Conservation (phyloP, 2,329 filamentous ascomycete species). For the Arthrobotrys conoides region DNA sequence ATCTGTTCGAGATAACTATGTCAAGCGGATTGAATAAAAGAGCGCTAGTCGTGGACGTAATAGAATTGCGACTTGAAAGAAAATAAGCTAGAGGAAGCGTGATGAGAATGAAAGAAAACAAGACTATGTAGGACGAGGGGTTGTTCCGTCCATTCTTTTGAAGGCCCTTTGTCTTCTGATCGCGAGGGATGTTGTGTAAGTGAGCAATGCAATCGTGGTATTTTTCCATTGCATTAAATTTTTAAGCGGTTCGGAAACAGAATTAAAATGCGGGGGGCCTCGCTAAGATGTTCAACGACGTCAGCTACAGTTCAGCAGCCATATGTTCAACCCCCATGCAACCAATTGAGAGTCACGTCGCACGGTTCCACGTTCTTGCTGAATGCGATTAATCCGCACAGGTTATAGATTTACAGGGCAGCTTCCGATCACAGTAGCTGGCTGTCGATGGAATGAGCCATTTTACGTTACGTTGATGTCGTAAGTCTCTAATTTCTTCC, state of each 20-base stretch:
- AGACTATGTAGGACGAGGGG: constrained; percentile 17
- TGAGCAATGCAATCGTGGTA: constrained; percentile 32
- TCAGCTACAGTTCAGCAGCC: constrained; percentile 26
- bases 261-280: constrained; percentile 37
- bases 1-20: neutral
- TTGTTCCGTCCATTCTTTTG: constrained; percentile 29
- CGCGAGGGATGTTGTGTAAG: constrained; percentile 12
- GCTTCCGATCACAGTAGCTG: neutral
- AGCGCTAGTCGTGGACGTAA: constrained; percentile 1
- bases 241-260: constrained; percentile 30
- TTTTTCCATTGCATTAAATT: constrained; percentile 4
- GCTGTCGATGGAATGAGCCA: constrained; percentile 1
- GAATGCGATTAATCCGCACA: too few relatives aligned
- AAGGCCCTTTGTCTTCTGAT: constrained; percentile 5
- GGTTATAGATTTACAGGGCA: too few relatives aligned
- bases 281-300: constrained; percentile 29
- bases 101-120: neutral
- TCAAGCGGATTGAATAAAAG: constrained; percentile 5
- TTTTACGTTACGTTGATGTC: constrained; percentile 1
- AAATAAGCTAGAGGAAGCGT: constrained; percentile 3
- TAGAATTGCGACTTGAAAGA: neutral
- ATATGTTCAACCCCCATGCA: neutral
- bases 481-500: neutral
- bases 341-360: neutral
- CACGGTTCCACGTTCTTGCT: neutral